Evolutionary conservation across 1,284 basidiomycete genomes (phyloP).

Genomic region (Cryptococcus sp.): DNA sequence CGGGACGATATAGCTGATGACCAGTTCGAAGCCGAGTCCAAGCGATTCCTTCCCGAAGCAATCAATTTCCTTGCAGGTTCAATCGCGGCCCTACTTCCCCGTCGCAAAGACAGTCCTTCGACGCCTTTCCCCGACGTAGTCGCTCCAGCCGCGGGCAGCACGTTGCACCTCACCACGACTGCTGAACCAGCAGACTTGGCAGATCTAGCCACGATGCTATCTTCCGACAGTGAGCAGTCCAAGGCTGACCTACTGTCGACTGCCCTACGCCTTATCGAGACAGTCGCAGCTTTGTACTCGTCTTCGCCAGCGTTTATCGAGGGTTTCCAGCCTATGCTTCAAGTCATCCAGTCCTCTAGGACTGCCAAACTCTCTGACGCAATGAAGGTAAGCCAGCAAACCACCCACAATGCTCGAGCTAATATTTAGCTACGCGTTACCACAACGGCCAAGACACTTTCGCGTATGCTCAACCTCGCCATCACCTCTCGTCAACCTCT

Average conservation of each 20-base stretch:
- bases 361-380: constrained; percentile 52
- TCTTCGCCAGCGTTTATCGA: constrained; percentile 77
- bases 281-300: constrained; percentile 71
- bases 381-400: constrained; percentile 56
- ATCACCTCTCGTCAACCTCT: constrained; percentile 70
- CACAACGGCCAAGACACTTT: constrained; percentile 51
- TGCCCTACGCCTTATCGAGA: constrained; percentile 60
- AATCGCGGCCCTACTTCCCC: constrained; percentile 67
- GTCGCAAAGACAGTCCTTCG: constrained; percentile 52
- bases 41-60: constrained; percentile 84
- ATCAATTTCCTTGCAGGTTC: constrained; percentile 74
- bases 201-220: constrained; percentile 20
- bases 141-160: constrained; percentile 23
- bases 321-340: constrained; percentile 64
- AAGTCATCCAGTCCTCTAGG: constrained; percentile 59
- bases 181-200: constrained; percentile 26
- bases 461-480: constrained; percentile 68
- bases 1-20: constrained; percentile 1
- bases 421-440: constrained; percentile 50
- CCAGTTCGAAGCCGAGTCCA: constrained; percentile 79
- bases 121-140: constrained; percentile 66
- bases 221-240: constrained; percentile 53
- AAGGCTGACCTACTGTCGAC: constrained; percentile 53
- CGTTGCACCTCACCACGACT: constrained; percentile 22
- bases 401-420: constrained; percentile 1